phyloP scores from a whole-genome alignment of 176 grass and related monocot species.

The Lolium rigidum region DNA sequence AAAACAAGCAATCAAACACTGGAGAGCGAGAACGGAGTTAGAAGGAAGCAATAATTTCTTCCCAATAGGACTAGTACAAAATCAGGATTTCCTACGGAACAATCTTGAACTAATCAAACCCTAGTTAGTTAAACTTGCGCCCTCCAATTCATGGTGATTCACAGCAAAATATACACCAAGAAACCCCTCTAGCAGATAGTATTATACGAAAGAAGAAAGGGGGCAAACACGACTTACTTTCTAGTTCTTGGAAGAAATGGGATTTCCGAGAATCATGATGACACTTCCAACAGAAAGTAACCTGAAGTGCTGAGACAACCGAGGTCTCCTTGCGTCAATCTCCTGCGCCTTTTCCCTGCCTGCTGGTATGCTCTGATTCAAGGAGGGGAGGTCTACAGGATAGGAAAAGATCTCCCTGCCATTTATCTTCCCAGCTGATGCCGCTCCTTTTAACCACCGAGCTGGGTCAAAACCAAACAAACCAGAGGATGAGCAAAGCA shows the following conservation, averaged over 20 bases:
- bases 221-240: background rate
- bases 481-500: background rate
- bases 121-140: background rate
- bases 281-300: background rate
- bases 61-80: background rate
- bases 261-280: background rate
- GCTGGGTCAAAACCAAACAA: background rate
- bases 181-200: background rate
- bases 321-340: background rate
- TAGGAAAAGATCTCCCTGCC: background rate
- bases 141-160: conserved; percentile 14
- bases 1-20: background rate
- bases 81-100: background rate
- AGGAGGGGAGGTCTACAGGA: background rate
- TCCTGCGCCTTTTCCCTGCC: background rate
- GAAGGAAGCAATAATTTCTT: background rate
- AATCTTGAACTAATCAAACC: background rate
- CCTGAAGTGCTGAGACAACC: conserved; percentile 23
- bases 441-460: background rate
- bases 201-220: background rate
- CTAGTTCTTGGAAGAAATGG: background rate
- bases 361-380: conserved; percentile 5
- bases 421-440: background rate
- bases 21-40: background rate
- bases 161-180: background rate